These are phyloP conservation scores for Chalara sp. DNA, from an alignment of 2,329 filamentous ascomycete genomes.

Conservation along the genomic window DNA sequence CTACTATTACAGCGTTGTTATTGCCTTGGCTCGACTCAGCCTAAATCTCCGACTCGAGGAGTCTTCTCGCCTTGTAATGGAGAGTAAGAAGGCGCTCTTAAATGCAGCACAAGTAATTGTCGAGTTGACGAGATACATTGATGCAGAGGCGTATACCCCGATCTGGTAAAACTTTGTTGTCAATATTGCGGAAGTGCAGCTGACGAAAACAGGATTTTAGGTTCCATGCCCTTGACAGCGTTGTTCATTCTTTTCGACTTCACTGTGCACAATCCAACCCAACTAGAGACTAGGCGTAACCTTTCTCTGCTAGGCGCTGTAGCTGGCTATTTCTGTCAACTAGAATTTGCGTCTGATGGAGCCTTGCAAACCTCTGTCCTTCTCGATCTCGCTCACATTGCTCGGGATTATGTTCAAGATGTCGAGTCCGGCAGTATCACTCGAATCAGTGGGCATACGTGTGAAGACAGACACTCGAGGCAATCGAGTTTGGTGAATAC, in stretches of 20 bases:
- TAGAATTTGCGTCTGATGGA: constrained; percentile 33
- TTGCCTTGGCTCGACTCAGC: constrained; percentile 26
- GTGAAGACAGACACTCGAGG: neutral
- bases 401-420: constrained; percentile 31
- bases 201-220: constrained; percentile 23
- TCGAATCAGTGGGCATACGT: neutral
- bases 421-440: neutral
- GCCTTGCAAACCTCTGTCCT: constrained; percentile 31
- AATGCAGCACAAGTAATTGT: constrained; percentile 26
- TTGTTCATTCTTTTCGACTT: constrained; percentile 37
- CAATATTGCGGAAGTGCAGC: neutral
- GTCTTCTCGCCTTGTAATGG: constrained; percentile 4
- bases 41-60: constrained; percentile 21
- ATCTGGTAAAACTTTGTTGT: constrained; percentile 24
- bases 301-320: constrained; percentile 34
- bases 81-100: constrained; percentile 23
- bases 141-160: constrained; percentile 27
- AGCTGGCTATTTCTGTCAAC: constrained; percentile 35
- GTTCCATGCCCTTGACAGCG: constrained; percentile 30
- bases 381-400: constrained; percentile 35
- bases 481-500: neutral
- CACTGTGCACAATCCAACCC: constrained; percentile 31
- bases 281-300: constrained; percentile 30
- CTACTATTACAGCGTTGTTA: constrained; percentile 25
- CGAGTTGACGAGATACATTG: constrained; percentile 29